Evolutionary conservation across 73 alveolate species (phyloP).

Genomic region (Stentor roeselii): DNA sequence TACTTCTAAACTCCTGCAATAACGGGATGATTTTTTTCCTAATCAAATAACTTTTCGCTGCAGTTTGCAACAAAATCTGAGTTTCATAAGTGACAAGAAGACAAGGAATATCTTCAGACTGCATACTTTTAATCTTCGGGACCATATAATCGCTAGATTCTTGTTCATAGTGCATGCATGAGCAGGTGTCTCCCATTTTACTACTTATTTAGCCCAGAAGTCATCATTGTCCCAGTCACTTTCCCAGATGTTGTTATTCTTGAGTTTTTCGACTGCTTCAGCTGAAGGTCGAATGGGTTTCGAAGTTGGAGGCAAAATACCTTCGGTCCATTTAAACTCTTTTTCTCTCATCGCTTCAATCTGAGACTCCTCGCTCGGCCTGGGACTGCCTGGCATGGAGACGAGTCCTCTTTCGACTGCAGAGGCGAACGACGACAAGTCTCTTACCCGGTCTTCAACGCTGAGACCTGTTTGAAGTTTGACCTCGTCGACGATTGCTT

Average conservation of each 20-base stretch:
- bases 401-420: not conserved
- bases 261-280: not conserved
- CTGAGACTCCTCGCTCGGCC: not conserved
- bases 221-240: conserved; percentile 11
- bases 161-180: not conserved
- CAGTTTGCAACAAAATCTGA: not conserved
- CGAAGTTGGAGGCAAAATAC: not conserved
- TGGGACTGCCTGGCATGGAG: not conserved
- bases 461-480: conserved; percentile 34
- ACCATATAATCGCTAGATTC: not conserved
- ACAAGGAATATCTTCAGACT: not conserved
- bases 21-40: not conserved
- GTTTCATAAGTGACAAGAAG: not conserved
- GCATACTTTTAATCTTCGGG: not conserved
- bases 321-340: conserved; percentile 17
- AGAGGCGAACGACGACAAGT: not conserved
- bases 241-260: conserved; percentile 1
- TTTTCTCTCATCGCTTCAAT: not conserved
- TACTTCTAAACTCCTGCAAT: not conserved
- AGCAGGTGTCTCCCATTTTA: conserved; percentile 7
- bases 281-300: not conserved
- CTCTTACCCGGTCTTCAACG: not conserved
- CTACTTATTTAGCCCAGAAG: not conserved
- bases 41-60: not conserved
- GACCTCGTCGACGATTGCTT: conserved; percentile 75